These are phyloP conservation scores for Huiozyma sinensis DNA, from an alignment of 805 yeast genomes.

Conservation along the genomic window DNA sequence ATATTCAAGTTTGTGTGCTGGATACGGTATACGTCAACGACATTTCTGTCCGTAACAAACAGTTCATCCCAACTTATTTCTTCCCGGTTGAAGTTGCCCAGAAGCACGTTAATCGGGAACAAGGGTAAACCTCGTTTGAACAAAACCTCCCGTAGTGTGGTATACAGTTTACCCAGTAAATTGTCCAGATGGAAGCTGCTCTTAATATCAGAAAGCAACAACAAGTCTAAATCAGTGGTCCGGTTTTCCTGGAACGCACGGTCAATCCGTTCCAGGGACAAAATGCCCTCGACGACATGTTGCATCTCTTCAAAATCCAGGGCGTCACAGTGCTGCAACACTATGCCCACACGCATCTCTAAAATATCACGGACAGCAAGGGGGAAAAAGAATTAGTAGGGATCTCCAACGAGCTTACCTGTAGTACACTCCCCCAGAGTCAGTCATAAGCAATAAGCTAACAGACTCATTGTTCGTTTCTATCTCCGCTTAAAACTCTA, in stretches of 20 bases:
- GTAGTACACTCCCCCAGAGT: no score
- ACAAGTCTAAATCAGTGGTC: constrained; percentile 11
- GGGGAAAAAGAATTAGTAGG: no score
- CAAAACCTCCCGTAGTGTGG: constrained; percentile 18
- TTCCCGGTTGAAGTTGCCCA: constrained; percentile 8
- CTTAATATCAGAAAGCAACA: constrained; percentile 11
- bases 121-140: constrained; percentile 9
- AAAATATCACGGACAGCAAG: not conserved
- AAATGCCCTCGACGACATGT: constrained; percentile 3
- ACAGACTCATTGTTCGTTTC: no score
- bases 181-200: constrained; percentile 17
- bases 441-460: no score
- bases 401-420: no score
- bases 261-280: not conserved
- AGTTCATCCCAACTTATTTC: constrained; percentile 12
- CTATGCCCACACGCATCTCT: constrained; percentile 12
- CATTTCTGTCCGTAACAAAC: constrained; percentile 5
- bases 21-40: not conserved
- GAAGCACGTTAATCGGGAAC: constrained; percentile 19
- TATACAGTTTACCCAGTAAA: constrained; percentile 21
- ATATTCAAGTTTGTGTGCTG: no score
- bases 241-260: constrained; percentile 1
- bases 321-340: constrained; percentile 7
- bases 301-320: constrained; percentile 5
- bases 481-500: no score